phyloP scores from a whole-genome alignment of 2,329 filamentous ascomycete species.

The Penicillium sp. region DNA sequence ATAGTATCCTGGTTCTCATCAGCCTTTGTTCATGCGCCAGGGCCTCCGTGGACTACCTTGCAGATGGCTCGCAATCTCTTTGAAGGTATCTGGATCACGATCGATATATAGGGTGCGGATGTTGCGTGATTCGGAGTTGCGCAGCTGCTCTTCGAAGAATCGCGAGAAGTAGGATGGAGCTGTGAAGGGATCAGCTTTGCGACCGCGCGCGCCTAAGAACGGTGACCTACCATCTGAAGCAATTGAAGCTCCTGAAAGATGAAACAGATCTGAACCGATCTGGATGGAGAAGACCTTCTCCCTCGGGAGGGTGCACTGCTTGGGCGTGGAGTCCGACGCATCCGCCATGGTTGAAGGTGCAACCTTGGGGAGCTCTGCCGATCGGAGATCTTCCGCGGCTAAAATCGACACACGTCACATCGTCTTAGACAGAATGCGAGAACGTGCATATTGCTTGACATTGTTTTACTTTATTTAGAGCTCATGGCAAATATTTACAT shows the following conservation, averaged over 20 bases:
- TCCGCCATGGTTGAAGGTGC: conserved; percentile 3
- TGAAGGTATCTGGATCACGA: conserved; percentile 84
- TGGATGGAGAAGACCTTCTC: conserved; percentile 70
- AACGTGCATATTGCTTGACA: neutral
- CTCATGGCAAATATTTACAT: too few relatives aligned
- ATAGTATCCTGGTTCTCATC: conserved; percentile 65
- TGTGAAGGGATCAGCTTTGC: conserved; percentile 54
- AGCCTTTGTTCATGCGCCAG: neutral
- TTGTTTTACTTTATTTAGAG: neutral
- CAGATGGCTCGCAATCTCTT: conserved; percentile 83
- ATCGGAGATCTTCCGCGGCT: neutral
- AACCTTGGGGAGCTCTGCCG: neutral
- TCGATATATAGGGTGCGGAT: conserved; percentile 91
- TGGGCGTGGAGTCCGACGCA: neutral
- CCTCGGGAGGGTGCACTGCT: conserved; percentile 45
- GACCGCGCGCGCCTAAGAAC: neutral
- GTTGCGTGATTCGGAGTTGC: conserved; percentile 56
- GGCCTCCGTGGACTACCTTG: conserved; percentile 57
- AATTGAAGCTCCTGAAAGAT: conserved; percentile 67
- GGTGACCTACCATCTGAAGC: conserved; percentile 65
- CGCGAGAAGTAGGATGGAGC: conserved; percentile 95
- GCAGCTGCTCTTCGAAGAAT: conserved; percentile 84
- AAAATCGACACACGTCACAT: neutral
- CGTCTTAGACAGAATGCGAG: neutral
- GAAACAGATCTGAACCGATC: conserved; percentile 67